These are phyloP conservation scores for Linnemannia exigua DNA, from an alignment of 192 early-diverging fungal genomes.

Conservation along the genomic window DNA sequence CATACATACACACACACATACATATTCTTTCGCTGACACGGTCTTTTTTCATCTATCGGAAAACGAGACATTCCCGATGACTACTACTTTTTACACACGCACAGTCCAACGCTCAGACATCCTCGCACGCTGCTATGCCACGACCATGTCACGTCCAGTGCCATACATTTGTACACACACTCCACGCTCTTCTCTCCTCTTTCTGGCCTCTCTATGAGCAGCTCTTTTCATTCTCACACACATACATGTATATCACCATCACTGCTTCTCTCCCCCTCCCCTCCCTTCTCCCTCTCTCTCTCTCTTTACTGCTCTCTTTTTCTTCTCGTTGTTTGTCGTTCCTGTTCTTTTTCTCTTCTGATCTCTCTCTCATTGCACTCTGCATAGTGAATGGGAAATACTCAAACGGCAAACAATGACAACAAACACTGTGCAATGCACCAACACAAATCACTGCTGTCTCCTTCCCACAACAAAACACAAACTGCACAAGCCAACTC, in stretches of 20 bases:
- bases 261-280: not conserved
- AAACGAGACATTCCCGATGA: not conserved
- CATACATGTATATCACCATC: not conserved
- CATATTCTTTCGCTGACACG: not conserved
- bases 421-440: not conserved
- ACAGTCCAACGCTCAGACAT: not conserved
- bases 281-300: not conserved
- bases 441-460: not conserved
- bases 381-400: constrained; percentile 6
- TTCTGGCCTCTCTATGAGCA: not conserved
- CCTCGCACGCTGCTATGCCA: not conserved
- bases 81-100: not conserved
- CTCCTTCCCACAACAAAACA: not conserved
- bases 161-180: not conserved
- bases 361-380: not conserved
- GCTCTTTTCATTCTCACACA: not conserved
- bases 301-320: not conserved
- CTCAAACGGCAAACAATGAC: not conserved
- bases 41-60: not conserved
- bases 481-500: constrained; percentile 3
- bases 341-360: not conserved
- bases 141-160: not conserved
- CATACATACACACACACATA: no score
- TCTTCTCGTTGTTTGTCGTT: not conserved
- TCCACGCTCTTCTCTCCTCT: not conserved